Evolutionary conservation across 768 basidiomycete species (phyloP), one percentile per base, ranked within the genome.

Genomic region (Lactifluus echinatus): DNA sequence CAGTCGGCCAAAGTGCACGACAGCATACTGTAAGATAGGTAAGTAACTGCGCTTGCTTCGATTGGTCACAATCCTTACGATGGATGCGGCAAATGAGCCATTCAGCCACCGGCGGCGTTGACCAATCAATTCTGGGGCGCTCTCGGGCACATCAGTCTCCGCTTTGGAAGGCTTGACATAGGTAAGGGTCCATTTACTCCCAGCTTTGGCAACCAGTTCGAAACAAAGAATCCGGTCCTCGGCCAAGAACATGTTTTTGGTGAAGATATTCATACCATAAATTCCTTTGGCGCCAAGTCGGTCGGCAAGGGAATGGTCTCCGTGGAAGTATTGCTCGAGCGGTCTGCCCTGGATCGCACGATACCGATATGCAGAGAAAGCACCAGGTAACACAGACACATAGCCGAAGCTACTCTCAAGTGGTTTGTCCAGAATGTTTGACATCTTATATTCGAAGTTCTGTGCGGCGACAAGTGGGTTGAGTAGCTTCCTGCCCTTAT

Each of bases 371-470:
- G 93, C 93, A 8, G 91, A 93, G 79, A 98, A 97, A 49, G 94
- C 94, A 68, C 94, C 94, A 51, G 94, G 94, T 54, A 96, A 75
- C 61, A 97, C 94, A 37, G 91, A 93, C 10, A 93, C 91, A 64
- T 96, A 97, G 29, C 94, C 94, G 65, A 97, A 97, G 62, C 89
- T 87, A 69, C 90, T 93, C 73, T 98, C 94, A 51, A 93, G 76
- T 1, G 94, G 94, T 69, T 96, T 94, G 70, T 94, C 92, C 28
- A 97, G 76, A 67, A 98, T 96, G 72, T 97, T 96, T 44, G 91
- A 93, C 90, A 97, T 95, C 74, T 93, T 96, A 75, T 96, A 96
- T 73, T 94, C 93, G 65, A 94, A 94, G 72, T 97, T 96, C 70
- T 97, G 94, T 15, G 94, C 93, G 8, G 94, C 94, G 29, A 97